phyloP scores from a whole-genome alignment of 306 rosid genomes.

The Glycine soja region DNA sequence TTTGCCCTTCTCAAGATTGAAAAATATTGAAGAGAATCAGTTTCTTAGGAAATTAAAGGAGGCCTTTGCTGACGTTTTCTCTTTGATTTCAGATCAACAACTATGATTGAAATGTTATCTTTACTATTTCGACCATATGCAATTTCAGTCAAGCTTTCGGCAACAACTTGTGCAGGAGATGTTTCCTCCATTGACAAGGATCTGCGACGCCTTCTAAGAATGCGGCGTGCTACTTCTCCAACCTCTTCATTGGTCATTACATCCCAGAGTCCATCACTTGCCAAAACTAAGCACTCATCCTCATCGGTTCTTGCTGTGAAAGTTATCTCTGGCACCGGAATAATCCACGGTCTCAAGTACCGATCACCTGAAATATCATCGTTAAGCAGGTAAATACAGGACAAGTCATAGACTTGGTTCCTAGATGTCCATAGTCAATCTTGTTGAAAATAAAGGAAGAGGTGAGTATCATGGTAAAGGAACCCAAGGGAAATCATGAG shows the following conservation, averaged over 20 bases:
- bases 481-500: too few species aligned
- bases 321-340: constrained; percentile 80
- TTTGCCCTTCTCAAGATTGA: constrained; percentile 39
- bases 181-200: constrained; percentile 50
- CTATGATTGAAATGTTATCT: constrained; percentile 81
- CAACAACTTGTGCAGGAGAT: constrained; percentile 73
- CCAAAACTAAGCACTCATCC: constrained; percentile 81
- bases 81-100: constrained; percentile 79
- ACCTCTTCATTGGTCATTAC: constrained; percentile 86
- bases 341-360: constrained; percentile 85
- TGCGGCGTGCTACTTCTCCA: constrained; percentile 73
- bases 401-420: constrained; percentile 39
- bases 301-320: constrained; percentile 74
- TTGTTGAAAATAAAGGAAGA: too few species aligned
- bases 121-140: constrained; percentile 72
- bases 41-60: constrained; percentile 33
- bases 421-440: constrained; percentile 49
- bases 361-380: constrained; percentile 71
- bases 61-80: constrained; percentile 69
- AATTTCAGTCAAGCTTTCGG: constrained; percentile 76
- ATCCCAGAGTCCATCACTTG: constrained; percentile 93
- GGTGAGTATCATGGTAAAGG: too few species aligned
- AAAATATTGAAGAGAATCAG: constrained; percentile 8
- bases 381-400: constrained; percentile 20
- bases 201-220: constrained; percentile 72